These are phyloP conservation scores for Nepenthes alata DNA, from an alignment of 179 eudicot genomes.

Conservation along the genomic window DNA sequence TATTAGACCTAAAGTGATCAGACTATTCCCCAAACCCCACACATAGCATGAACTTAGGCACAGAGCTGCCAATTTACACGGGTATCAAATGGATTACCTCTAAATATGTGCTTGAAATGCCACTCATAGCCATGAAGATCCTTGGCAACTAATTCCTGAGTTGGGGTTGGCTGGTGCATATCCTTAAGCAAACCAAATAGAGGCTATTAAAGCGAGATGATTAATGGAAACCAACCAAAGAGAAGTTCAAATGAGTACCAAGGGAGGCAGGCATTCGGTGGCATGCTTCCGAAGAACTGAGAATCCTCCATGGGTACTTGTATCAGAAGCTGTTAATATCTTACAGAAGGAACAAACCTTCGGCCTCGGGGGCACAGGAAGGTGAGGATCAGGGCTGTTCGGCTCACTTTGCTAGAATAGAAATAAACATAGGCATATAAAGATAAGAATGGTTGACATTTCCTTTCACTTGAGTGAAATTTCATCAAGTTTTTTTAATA, in stretches of 20 bases:
- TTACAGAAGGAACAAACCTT: slow-evolving; percentile 53
- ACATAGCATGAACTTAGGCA: too few species aligned
- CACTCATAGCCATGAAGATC: slow-evolving; percentile 90
- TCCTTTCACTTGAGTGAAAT: too few species aligned
- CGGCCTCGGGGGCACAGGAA: slow-evolving; percentile 33
- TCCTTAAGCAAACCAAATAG: slow-evolving; percentile 31
- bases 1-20: background rate
- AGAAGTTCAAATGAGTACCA: slow-evolving; percentile 28
- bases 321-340: slow-evolving; percentile 76
- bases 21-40: background rate
- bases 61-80: background rate
- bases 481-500: background rate
- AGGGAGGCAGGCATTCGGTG: slow-evolving; percentile 68
- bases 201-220: background rate
- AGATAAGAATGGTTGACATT: background rate
- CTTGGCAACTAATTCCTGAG: slow-evolving; percentile 69
- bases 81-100: slow-evolving; percentile 30
- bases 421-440: background rate
- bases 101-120: slow-evolving; percentile 79
- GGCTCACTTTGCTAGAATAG: slow-evolving; percentile 47
- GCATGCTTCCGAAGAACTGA: slow-evolving; percentile 84
- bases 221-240: background rate
- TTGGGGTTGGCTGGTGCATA: slow-evolving; percentile 63
- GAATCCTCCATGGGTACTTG: slow-evolving; percentile 91
- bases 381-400: slow-evolving; percentile 37